Evolutionary conservation across 371 early-diverging fungal species (phyloP).

Genomic region (Funneliformis caledonium): DNA sequence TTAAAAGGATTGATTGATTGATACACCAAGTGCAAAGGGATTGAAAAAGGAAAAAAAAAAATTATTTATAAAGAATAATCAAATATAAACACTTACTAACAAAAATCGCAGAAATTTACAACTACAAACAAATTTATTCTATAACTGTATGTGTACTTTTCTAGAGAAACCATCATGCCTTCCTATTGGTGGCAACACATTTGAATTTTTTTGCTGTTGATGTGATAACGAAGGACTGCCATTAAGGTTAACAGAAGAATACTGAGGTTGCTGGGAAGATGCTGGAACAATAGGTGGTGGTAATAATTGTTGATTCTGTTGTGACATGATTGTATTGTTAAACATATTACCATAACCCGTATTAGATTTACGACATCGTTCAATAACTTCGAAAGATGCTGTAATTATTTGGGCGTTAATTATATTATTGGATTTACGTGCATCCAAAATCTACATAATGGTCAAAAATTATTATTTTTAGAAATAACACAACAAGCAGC

Average conservation of each 20-base stretch:
- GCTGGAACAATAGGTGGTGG: not conserved
- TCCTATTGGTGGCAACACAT: constrained; percentile 14
- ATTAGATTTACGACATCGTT: constrained; percentile 26
- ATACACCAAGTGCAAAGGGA: not conserved
- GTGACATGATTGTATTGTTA: constrained; percentile 18
- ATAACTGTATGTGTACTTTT: constrained; percentile 32
- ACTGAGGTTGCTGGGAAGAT: not conserved
- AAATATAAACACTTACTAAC: not conserved
- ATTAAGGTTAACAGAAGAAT: no score
- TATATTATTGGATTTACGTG: constrained; percentile 26
- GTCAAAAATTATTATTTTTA: not conserved
- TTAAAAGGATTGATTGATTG: not conserved
- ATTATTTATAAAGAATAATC: not conserved
- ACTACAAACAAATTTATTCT: not conserved
- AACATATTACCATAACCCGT: not conserved
- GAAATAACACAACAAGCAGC: not conserved
- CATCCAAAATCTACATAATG: constrained; percentile 29
- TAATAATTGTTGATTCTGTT: not conserved
- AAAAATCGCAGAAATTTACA: not conserved
- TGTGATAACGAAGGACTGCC: not conserved
- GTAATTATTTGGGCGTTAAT: constrained; percentile 30
- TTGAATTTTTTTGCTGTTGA: constrained; percentile 6
- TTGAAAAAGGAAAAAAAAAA: not conserved
- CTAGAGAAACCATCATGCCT: constrained; percentile 20
- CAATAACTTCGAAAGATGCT: constrained; percentile 39